These are phyloP conservation scores for Xenoacremonium recifei DNA, from an alignment of 2,329 filamentous ascomycete species.

Conservation along the genomic window DNA sequence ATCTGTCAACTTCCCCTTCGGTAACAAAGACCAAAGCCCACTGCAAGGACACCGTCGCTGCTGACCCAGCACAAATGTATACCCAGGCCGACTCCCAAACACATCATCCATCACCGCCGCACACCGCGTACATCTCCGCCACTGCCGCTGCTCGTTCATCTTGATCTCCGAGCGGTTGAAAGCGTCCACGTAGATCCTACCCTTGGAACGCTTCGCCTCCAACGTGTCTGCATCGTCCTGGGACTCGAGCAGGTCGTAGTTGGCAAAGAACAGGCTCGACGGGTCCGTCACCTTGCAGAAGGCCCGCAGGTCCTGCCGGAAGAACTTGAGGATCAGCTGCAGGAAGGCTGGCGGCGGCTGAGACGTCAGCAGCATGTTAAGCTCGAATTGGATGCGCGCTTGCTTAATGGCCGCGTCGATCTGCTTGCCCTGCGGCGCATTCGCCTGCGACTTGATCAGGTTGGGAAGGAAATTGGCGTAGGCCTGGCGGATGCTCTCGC, in stretches of 20 bases:
- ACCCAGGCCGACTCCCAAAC: constrained; percentile 44
- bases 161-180: constrained; percentile 59
- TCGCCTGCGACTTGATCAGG: constrained; percentile 45
- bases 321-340: constrained; percentile 62
- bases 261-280: constrained; percentile 68
- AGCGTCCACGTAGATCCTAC: constrained; percentile 45
- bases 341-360: constrained; percentile 47
- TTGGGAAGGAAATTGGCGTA: constrained; percentile 47
- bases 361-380: constrained; percentile 50
- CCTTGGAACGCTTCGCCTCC: constrained; percentile 33
- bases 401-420: constrained; percentile 44
- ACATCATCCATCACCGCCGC: constrained; percentile 65
- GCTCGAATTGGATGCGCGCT: constrained; percentile 49
- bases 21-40: constrained; percentile 50
- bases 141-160: constrained; percentile 24
- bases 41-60: constrained; percentile 56
- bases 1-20: constrained; percentile 26
- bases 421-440: constrained; percentile 42
- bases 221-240: constrained; percentile 54
- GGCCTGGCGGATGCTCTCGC: constrained; percentile 47
- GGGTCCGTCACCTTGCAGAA: constrained; percentile 62
- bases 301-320: constrained; percentile 56
- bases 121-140: constrained; percentile 53
- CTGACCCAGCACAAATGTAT: constrained; percentile 53
- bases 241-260: constrained; percentile 69